These are phyloP conservation scores for Phytophthora gonapodyides DNA, from an alignment of 352 stramenopile genomes.

Conservation along the genomic window DNA sequence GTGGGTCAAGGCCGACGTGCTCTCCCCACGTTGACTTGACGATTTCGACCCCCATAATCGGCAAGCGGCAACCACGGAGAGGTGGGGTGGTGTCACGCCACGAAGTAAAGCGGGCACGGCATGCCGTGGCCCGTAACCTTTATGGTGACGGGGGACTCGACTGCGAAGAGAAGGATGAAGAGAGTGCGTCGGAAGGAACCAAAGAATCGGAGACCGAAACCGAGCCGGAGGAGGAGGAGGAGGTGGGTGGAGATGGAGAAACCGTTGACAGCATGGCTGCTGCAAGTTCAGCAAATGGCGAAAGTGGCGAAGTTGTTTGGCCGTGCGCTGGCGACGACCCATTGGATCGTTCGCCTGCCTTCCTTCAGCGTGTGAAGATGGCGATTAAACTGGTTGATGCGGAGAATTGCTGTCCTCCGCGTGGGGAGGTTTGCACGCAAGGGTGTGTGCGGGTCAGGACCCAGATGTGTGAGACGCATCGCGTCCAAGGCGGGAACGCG, in stretches of 20 bases:
- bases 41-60: slow-evolving; percentile 1
- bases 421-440: slow-evolving; percentile 45
- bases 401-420: slow-evolving; percentile 56
- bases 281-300: not conserved
- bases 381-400: slow-evolving; percentile 63
- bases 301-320: slow-evolving; percentile 12
- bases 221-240: slow-evolving; percentile 42
- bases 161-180: slow-evolving; percentile 15
- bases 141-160: slow-evolving; percentile 25
- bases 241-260: slow-evolving; percentile 17
- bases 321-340: slow-evolving; percentile 16
- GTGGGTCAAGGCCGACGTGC: slow-evolving; percentile 16
- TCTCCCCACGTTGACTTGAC: slow-evolving; percentile 31
- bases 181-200: slow-evolving; percentile 6
- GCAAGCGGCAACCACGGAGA: slow-evolving; percentile 30
- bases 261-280: not conserved
- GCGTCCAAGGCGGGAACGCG: slow-evolving; percentile 14
- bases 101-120: slow-evolving; percentile 21
- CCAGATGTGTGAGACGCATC: slow-evolving; percentile 60
- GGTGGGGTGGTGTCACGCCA: not conserved
- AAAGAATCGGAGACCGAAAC: slow-evolving; percentile 24
- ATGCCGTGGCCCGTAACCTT: slow-evolving; percentile 27
- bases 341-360: slow-evolving; percentile 23
- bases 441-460: slow-evolving; percentile 51
- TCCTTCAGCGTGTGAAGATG: slow-evolving; percentile 51